Evolutionary conservation across 768 basidiomycete species (phyloP), one percentile per base, ranked within the genome.

Genomic region (Hygrophoropsis aurantiaca): DNA sequence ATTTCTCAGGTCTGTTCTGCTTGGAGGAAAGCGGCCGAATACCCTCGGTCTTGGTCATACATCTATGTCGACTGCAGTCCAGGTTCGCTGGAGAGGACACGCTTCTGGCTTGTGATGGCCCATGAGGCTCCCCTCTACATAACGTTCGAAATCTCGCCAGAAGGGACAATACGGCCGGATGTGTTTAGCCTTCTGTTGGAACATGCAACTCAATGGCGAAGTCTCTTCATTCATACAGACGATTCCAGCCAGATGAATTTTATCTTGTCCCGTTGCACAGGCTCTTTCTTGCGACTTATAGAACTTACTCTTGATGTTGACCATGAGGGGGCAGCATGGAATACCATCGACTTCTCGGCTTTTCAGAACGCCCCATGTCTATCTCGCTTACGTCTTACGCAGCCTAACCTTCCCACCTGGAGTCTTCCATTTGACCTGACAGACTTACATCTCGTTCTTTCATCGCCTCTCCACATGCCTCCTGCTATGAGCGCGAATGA

Each of bases 1-100:
- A 73, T 72, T 34, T 83, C 81, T 9, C 78, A 81, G 39, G 80
- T 84, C 34, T 85, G 81, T 55, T 70, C 74, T 3, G 66, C 73
- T 42, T 85, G 83, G 83, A 72, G 81, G 46, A 72, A 67, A 52
- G 81, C 80, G 1, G 68, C 78, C 13, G 61, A 59, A 33, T 65
- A 68, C 30, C 79, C 81, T n/a, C 64, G 70, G 18, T 71, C 81
- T 19, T 85, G 82, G 83, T 79, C 80, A 4, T 67, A 74, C 56
- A 55, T 84, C 44, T 76, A 79, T 48, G 65, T 84, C 42, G 70
- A 80, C 49, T 65, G 70, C 44, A 73, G 79, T 51, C 64, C 66
- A 33, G 59, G 69, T 16, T 69, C 74, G 27, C 61, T 62, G 45
- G 60, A 65, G 3, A 71, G 74, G 49, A 75, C 75, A 18, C 67